Percentiles rank a stretch among this genome's conserved stretches.
Conservation (phyloP, 106 monocot species). For the Apostasia shenzhenica region DNA sequence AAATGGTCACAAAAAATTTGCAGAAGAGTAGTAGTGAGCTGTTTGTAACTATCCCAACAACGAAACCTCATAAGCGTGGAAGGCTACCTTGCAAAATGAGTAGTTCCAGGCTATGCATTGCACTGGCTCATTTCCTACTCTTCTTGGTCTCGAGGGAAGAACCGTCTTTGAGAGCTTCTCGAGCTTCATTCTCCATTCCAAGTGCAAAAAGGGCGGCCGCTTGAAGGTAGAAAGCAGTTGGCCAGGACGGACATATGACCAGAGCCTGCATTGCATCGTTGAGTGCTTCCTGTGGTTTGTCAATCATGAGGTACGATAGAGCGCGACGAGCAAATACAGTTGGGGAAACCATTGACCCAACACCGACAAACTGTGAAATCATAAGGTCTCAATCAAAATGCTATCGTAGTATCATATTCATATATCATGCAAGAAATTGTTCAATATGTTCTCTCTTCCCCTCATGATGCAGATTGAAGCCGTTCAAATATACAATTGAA, state of each 20-base stretch:
- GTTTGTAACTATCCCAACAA: neutral
- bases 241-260: slow-evolving; percentile 53
- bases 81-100: neutral
- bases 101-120: neutral
- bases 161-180: slow-evolving; percentile 47
- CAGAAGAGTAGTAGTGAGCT: slow-evolving; percentile 1
- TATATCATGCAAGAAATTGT: too few relatives aligned
- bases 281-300: slow-evolving; percentile 52
- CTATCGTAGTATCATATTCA: neutral
- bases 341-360: slow-evolving; percentile 84
- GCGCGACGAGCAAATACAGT: slow-evolving; percentile 48
- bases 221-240: slow-evolving; percentile 56
- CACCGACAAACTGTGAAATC: slow-evolving; percentile 78
- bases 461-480: too few relatives aligned
- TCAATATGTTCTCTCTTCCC: too few relatives aligned
- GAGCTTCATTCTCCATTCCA: slow-evolving; percentile 49
- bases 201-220: slow-evolving; percentile 41
- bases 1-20: neutral
- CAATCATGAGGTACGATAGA: slow-evolving; percentile 53
- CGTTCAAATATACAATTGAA: too few relatives aligned
- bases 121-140: neutral
- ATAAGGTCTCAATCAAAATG: neutral
- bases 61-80: neutral
- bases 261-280: slow-evolving; percentile 54
- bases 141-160: slow-evolving; percentile 35